Conservation (phyloP, 139 green algal genomes). For the Raphidocelis subcapitata region DNA sequence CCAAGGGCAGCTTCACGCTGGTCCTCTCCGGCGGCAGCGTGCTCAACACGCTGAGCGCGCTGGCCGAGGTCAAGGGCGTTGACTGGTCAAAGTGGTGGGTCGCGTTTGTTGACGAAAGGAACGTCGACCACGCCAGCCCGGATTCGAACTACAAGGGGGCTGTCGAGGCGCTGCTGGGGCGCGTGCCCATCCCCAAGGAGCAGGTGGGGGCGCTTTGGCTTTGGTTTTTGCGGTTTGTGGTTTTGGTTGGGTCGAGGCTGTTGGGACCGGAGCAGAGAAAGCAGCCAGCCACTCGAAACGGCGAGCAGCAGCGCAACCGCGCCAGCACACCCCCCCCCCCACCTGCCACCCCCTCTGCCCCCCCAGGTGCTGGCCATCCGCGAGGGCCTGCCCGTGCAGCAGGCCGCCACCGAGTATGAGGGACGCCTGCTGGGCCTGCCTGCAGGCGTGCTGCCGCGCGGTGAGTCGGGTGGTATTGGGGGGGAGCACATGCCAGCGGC, state of each 20-base stretch:
- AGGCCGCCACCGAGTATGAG: constrained; percentile 70
- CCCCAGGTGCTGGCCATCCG: constrained; percentile 49
- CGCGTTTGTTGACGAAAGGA: constrained; percentile 86
- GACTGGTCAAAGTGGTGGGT: constrained; percentile 79
- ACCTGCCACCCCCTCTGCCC: too few species aligned
- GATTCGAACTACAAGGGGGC: constrained; percentile 84
- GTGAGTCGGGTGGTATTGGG: background rate
- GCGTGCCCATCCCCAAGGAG: constrained; percentile 62
- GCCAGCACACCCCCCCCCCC: too few species aligned
- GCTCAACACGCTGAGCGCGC: constrained; percentile 50
- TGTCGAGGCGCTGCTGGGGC: constrained; percentile 66
- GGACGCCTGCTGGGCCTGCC: constrained; percentile 63
- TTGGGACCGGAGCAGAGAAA: too few species aligned
- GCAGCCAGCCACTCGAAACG: too few species aligned
- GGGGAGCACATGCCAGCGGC: background rate
- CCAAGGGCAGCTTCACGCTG: constrained; percentile 78
- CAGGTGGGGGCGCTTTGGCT: constrained; percentile 11
- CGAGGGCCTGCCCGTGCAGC: constrained; percentile 41
- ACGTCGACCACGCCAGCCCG: constrained; percentile 65
- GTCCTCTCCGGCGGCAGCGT: constrained; percentile 72
- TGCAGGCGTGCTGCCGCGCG: constrained; percentile 56
- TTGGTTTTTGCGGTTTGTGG: too few species aligned
- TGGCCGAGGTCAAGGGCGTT: constrained; percentile 49
- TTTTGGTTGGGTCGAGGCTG: too few species aligned
- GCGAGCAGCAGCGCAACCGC: too few species aligned